Percentiles rank a stretch among this genome's conserved stretches.
phyloP scores from a whole-genome alignment of 768 basidiomycete genomes.

The Podaxis rugospora region DNA sequence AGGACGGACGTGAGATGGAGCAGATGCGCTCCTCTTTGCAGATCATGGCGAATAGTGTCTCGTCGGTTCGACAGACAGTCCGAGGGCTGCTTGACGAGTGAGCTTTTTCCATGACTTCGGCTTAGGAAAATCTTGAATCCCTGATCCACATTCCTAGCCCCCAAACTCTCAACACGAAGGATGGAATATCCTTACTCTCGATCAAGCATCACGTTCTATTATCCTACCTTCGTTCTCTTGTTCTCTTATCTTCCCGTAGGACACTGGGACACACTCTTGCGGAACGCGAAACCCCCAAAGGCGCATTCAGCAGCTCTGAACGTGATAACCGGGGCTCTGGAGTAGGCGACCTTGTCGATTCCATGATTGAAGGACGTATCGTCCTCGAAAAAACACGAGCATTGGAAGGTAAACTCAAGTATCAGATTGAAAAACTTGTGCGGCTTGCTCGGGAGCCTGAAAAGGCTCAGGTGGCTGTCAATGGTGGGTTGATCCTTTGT shows the following conservation, averaged over 20 bases:
- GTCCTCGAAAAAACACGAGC: conserved; percentile 86
- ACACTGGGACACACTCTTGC: conserved; percentile 60
- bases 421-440: conserved; percentile 95
- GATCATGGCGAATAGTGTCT: conserved; percentile 60
- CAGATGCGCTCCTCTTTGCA: conserved; percentile 33
- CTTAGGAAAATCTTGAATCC: neutral
- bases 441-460: conserved; percentile 64
- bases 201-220: conserved; percentile 83
- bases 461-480: conserved; percentile 35
- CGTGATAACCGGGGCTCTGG: conserved; percentile 51
- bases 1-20: conserved; percentile 14
- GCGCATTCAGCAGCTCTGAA: conserved; percentile 48
- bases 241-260: conserved; percentile 68
- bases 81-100: conserved; percentile 54
- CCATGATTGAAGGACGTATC: conserved; percentile 73
- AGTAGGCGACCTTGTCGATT: conserved; percentile 75
- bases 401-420: conserved; percentile 83
- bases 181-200: conserved; percentile 89
- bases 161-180: conserved; percentile 43
- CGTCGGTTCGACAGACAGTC: conserved; percentile 54
- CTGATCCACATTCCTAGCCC: conserved; percentile 19
- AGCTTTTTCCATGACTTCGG: conserved; percentile 17
- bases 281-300: conserved; percentile 41
- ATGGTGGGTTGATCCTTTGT: conserved; percentile 45
- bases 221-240: conserved; percentile 81